These are phyloP conservation scores for Cutaneotrichosporon sp. DNA, from an alignment of 1,284 basidiomycete species.

Conservation along the genomic window DNA sequence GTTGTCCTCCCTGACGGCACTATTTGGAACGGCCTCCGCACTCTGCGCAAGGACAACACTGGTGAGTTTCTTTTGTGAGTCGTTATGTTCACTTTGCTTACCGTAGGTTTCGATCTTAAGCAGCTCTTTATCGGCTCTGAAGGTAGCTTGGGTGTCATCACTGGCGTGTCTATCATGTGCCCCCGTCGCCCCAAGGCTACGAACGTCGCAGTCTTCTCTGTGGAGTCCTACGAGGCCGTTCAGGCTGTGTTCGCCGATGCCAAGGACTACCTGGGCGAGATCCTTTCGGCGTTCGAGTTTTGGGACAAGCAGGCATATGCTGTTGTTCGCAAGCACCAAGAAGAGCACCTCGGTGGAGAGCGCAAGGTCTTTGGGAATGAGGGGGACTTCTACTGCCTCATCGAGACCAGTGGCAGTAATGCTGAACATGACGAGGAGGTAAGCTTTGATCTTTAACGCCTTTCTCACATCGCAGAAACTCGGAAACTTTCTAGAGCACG, in stretches of 20 bases:
- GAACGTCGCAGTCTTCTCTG: slow-evolving; percentile 56
- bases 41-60: slow-evolving; percentile 94
- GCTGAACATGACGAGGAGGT: slow-evolving; percentile 95
- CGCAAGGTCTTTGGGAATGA: slow-evolving; percentile 56
- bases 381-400: slow-evolving; percentile 78
- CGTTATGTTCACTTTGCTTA: slow-evolving; percentile 1
- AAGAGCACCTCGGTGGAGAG: slow-evolving; percentile 41
- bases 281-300: slow-evolving; percentile 96
- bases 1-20: slow-evolving; percentile 96
- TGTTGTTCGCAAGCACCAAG: slow-evolving; percentile 56
- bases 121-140: slow-evolving; percentile 98
- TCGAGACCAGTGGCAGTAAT: slow-evolving; percentile 93
- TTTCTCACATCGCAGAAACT: slow-evolving; percentile 68
- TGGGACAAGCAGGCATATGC: slow-evolving; percentile 81
- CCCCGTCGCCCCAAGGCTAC: slow-evolving; percentile 72
- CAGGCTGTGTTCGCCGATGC: slow-evolving; percentile 55
- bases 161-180: slow-evolving; percentile 92
- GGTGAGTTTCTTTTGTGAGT: slow-evolving; percentile 58
- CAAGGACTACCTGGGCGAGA: slow-evolving; percentile 77
- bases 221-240: slow-evolving; percentile 55
- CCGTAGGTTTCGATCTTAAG: slow-evolving; percentile 90
- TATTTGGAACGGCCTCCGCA: slow-evolving; percentile 75
- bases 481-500: slow-evolving; percentile 67
- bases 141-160: slow-evolving; percentile 92
- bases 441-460: background rate